A percentile compares a stretch with the other conserved stretches of the same genome.
Evolutionary conservation across 1,139 yeast species (phyloP).

Genomic region (Meyerozyma elateridarum): DNA sequence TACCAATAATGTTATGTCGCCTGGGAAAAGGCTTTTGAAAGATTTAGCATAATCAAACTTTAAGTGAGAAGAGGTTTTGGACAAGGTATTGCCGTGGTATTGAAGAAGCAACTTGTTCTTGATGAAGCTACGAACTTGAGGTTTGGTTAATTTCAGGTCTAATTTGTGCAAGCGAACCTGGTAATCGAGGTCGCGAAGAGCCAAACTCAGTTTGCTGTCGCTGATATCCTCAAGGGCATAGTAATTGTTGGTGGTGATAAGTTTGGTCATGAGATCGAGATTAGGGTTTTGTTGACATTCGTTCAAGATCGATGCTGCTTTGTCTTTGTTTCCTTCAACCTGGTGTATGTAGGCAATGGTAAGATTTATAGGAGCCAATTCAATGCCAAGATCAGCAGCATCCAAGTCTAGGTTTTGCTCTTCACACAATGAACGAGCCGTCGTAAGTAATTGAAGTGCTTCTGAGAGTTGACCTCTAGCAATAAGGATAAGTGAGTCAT

Average conservation of each 20-base stretch:
- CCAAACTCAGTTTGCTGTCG: conserved; percentile 27
- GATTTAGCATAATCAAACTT: conserved; percentile 16
- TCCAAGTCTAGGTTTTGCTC: conserved; percentile 36
- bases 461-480: conserved; percentile 36
- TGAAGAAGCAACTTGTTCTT: conserved; percentile 44
- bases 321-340: conserved; percentile 35
- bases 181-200: conserved; percentile 42
- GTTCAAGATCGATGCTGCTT: conserved; percentile 38
- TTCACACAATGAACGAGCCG: conserved; percentile 43
- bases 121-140: conserved; percentile 37
- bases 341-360: conserved; percentile 68
- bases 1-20: conserved; percentile 30
- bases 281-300: conserved; percentile 18
- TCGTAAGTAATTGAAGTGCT: conserved; percentile 46
- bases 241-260: conserved; percentile 33
- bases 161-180: conserved; percentile 33
- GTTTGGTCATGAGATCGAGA: conserved; percentile 28
- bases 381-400: conserved; percentile 39
- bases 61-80: conserved; percentile 23
- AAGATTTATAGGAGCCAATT: conserved; percentile 58
- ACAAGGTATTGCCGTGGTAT: conserved; percentile 34
- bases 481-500: conserved; percentile 57
- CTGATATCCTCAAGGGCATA: conserved; percentile 17
- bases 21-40: conserved; percentile 16
- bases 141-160: conserved; percentile 37